phyloP scores from a whole-genome alignment of 1,284 basidiomycete species.

The Marasmius fiardii region DNA sequence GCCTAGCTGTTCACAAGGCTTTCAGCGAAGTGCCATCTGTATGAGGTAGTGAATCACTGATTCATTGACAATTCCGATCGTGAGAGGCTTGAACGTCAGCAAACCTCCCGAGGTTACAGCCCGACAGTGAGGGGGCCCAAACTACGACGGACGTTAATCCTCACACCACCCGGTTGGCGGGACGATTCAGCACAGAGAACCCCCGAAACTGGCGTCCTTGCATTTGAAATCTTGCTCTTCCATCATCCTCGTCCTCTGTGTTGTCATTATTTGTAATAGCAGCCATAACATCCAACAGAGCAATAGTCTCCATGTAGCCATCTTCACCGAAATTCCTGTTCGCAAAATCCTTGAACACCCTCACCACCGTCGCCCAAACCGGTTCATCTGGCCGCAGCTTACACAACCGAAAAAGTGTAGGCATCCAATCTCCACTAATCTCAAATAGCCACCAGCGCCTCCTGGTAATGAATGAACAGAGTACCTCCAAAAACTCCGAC shows the following conservation, averaged over 20 bases:
- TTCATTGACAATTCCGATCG: too few species aligned
- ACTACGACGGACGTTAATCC: too few species aligned
- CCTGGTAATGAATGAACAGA: conserved; percentile 22
- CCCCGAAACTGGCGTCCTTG: too few species aligned
- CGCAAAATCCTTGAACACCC: conserved; percentile 18
- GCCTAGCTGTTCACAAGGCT: too few species aligned
- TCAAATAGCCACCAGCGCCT: conserved; percentile 32
- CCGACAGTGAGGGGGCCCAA: too few species aligned
- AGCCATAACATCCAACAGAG: conserved; percentile 6
- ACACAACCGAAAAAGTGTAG: conserved; percentile 28
- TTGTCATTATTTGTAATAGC: background rate
- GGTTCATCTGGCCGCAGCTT: conserved; percentile 22
- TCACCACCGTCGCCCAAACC: conserved; percentile 23
- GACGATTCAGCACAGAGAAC: too few species aligned
- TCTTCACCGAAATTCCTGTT: conserved; percentile 9
- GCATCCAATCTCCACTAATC: conserved; percentile 29
- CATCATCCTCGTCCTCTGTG: background rate
- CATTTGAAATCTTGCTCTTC: too few species aligned
- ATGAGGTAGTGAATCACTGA: too few species aligned
- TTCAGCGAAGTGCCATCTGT: too few species aligned
- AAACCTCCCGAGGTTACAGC: too few species aligned
- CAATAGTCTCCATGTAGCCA: conserved; percentile 7
- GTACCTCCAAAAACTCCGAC: conserved; percentile 28
- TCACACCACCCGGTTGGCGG: background rate
- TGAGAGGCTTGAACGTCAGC: too few species aligned